Conservation (phyloP, 306 rosid species). For the Pterocarpus santalinus region DNA sequence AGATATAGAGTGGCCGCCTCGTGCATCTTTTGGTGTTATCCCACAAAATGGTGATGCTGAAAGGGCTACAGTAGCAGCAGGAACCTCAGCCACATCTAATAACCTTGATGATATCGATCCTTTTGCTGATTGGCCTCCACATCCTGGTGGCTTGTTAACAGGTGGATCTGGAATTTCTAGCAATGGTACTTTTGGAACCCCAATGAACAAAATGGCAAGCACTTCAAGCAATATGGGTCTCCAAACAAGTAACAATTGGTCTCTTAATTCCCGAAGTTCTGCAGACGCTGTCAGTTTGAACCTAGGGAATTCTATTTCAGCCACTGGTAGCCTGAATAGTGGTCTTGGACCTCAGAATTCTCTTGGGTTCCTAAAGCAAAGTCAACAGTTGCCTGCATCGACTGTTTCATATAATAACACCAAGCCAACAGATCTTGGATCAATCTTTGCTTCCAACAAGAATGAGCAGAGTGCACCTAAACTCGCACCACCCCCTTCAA, state of each 20-base stretch:
- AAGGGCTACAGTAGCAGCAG: constrained; percentile 59
- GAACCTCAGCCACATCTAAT: constrained; percentile 67
- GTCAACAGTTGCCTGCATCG: constrained; percentile 58
- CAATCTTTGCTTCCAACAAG: constrained; percentile 81
- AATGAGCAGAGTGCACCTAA: constrained; percentile 74
- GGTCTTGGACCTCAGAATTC: constrained; percentile 61
- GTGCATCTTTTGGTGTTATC: constrained; percentile 54
- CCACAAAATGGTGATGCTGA: constrained; percentile 64
- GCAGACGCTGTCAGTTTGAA: constrained; percentile 55
- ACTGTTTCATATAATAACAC: constrained; percentile 54
- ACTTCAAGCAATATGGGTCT: constrained; percentile 65
- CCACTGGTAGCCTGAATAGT: constrained; percentile 53
- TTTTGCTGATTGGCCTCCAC: constrained; percentile 96
- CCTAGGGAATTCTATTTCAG: constrained; percentile 57
- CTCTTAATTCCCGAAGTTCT: constrained; percentile 60
- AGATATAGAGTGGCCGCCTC: constrained; percentile 98
- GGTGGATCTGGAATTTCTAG: constrained; percentile 62
- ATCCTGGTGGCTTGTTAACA: constrained; percentile 65
- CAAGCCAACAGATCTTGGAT: constrained; percentile 73
- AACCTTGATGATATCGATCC: constrained; percentile 76
- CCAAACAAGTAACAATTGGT: constrained; percentile 64
- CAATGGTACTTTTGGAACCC: constrained; percentile 63
- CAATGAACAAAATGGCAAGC: constrained; percentile 56
- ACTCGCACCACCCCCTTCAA: constrained; percentile 95
- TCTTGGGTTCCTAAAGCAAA: constrained; percentile 70